phyloP scores from a whole-genome alignment of 2,329 filamentous ascomycete genomes.

The Cladophialophora immunda region DNA sequence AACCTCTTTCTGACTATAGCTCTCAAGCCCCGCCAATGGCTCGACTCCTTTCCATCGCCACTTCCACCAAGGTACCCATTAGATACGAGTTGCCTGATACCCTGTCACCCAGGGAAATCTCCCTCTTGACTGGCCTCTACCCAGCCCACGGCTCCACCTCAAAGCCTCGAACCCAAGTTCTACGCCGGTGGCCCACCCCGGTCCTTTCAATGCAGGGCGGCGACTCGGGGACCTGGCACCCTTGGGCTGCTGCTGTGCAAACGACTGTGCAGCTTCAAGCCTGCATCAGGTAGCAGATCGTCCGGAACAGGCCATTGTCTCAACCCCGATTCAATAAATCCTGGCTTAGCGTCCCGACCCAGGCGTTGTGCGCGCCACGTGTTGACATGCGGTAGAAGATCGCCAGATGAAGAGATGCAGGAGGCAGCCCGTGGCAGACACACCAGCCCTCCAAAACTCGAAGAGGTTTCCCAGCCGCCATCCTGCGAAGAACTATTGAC shows the following conservation, averaged over 20 bases:
- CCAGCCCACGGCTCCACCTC: not conserved
- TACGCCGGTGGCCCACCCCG: not conserved
- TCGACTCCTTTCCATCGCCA: not conserved
- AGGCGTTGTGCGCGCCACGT: not conserved
- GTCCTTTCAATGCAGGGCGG: constrained; percentile 7
- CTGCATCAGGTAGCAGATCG: constrained; percentile 17
- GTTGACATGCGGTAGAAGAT: constrained; percentile 4
- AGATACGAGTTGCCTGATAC: constrained; percentile 15
- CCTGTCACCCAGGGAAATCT: not conserved
- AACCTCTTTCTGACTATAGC: constrained; percentile 26
- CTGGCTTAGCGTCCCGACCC: constrained; percentile 1
- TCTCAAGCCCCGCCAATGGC: constrained; percentile 13
- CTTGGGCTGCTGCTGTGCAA: not conserved
- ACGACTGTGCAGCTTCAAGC: constrained; percentile 7
- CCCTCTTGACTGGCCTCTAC: not conserved
- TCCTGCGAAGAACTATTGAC: constrained; percentile 3
- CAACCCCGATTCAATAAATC: constrained; percentile 18
- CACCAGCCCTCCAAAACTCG: not conserved
- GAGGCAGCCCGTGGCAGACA: not conserved
- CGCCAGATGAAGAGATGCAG: not conserved
- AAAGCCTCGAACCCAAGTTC: not conserved
- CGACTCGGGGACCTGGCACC: constrained; percentile 17
- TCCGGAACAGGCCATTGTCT: constrained; percentile 15
- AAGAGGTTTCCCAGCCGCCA: not conserved
- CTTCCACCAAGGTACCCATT: constrained; percentile 6